Evolutionary conservation across 1,284 basidiomycete genomes (phyloP), one percentile per base, ranked within the genome.

Genomic region (Heterobasidion annosum): DNA sequence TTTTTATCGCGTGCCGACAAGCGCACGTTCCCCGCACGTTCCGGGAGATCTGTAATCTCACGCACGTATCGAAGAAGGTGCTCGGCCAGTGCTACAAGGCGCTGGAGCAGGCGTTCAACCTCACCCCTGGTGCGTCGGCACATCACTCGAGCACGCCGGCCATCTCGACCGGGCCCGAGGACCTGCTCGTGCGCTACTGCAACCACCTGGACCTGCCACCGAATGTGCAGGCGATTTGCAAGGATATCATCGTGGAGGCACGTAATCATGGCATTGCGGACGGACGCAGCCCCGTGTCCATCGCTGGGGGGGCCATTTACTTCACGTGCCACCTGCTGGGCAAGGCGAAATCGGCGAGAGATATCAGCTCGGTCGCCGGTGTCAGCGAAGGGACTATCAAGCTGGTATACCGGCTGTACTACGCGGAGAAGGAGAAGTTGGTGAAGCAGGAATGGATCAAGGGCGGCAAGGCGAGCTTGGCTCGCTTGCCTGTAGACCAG

Each of bases 311-410:
- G 33, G 93, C 93, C 33, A 93, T 98, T 61, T 95, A 90, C 73
- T 97, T 98, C 71, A 91, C 93, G 18, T 91, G 88, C 63, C 78
- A 87, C 62, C 69, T 98, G 48, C 78, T 94, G 62, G 91, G 86
- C 55, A 82, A 84, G 60, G 65, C 75, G 34, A 90, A 90, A 68
- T 79, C 84, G 19, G 81, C 89, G 48, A 85, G 86, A 69, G 91
- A 96, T 63, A 96, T 99, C 65, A 89, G 89, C 59, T 73, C 78
- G n/a, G 91, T 98, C n/a, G 94, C 93, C 0, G 93, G 93, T 8
- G 94, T 98, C n/a, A 94, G 93, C 65, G 95, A 98, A 65, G 89
- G 92, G 52, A 98, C 96, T 51, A 96, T 98, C 68, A 93, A 93
- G 73, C 72, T 94, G 69, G 87, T 91, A 57, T 91, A 91, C 66